Base-by-base conservation (phyloP, 2,329 filamentous ascomycete genomes). In the Diaporthe batatas region DNA sequence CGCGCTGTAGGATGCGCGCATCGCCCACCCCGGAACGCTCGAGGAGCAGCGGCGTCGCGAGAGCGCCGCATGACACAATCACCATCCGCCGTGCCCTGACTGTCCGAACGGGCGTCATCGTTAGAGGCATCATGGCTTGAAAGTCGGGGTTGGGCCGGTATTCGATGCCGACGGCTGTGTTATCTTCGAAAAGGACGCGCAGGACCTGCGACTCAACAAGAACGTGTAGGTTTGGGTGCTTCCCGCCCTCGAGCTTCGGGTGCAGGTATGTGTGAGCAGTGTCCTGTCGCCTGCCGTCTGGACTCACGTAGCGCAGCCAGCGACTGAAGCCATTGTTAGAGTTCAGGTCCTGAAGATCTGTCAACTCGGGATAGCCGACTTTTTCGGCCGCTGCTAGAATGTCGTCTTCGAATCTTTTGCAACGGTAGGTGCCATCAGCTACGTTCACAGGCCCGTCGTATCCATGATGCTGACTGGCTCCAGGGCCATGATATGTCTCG, bases 1-100 rank as follows among this genome's bases (percentile, higher is more conserved):
- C 82, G 11, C 76, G 74, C 39, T 79, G 73, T 23, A 85, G 78
- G 16, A 91, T 80, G 2, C 85, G 81, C 0, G 83, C 80, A 49
- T 84, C 82, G 23, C 89, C 90, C 1, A 93, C 77, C 10, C 91
- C 91, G 0, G 91, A 92, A 25, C 91, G 82, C 78, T 92, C 90
- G 0, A 93, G 84, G 1, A 92, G 83, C 0, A 81, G 79, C 0
- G 90, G 88, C 0, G 88, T 88, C 2, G 87, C 86, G 10, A 86
- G 82, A 0, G 88, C 84, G 14, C 89, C 89, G 6, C 83, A 82
- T 1, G 83, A 82, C 0, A 85, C 74, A 8, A 86, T 77, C 6
- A 92, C 88, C 25, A 90, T 81, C 79, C 88, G 90, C 8, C 83
- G 83, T 2, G 90, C 89, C 57, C 80, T 84, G n/a, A 91, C 80